Conservation (phyloP, 495 filamentous ascomycete genomes). For the Hypoxylon rickii region DNA sequence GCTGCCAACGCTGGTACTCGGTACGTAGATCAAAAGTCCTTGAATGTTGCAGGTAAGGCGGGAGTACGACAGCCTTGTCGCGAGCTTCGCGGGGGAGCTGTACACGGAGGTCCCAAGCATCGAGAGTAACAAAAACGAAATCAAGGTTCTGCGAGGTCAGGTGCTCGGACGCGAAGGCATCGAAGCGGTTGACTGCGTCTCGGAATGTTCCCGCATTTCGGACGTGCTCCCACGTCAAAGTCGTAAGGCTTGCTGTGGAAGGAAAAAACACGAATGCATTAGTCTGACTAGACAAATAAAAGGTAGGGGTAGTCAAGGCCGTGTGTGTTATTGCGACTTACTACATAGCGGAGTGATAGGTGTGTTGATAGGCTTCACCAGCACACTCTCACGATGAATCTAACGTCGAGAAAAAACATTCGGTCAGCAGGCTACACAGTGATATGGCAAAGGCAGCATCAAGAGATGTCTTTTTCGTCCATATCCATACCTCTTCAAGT, state of each 20-base stretch:
- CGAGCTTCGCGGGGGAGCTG: conserved; percentile 96
- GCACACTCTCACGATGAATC: conserved; percentile 92
- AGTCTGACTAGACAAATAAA: not conserved
- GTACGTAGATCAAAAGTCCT: conserved; percentile 94
- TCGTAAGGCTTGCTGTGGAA: conserved; percentile 85
- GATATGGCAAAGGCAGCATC: not conserved
- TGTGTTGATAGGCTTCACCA: conserved; percentile 97
- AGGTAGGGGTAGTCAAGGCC: too few relatives aligned
- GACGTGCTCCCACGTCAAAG: conserved; percentile 98
- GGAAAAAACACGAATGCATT: conserved; percentile 13
- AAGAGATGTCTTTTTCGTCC: not conserved
- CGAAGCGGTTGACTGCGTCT: conserved; percentile 93
- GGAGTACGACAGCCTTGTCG: conserved; percentile 95
- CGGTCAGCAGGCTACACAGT: conserved; percentile 16
- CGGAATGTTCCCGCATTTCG: conserved; percentile 94
- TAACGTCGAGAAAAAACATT: conserved; percentile 43
- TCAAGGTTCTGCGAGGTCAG: conserved; percentile 83
- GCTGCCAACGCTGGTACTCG: conserved; percentile 98
- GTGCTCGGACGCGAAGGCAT: conserved; percentile 88
- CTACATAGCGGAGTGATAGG: conserved; percentile 98
- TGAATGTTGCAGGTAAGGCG: conserved; percentile 96
- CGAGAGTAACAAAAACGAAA: conserved; percentile 96
- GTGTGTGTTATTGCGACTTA: conserved; percentile 74
- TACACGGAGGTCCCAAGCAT: conserved; percentile 97
- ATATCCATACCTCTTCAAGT: conserved; percentile 77